Percentiles rank a stretch among this genome's conserved stretches.
Evolutionary conservation across 352 stramenopile species (phyloP).

Genomic region (Phytophthora quininea): DNA sequence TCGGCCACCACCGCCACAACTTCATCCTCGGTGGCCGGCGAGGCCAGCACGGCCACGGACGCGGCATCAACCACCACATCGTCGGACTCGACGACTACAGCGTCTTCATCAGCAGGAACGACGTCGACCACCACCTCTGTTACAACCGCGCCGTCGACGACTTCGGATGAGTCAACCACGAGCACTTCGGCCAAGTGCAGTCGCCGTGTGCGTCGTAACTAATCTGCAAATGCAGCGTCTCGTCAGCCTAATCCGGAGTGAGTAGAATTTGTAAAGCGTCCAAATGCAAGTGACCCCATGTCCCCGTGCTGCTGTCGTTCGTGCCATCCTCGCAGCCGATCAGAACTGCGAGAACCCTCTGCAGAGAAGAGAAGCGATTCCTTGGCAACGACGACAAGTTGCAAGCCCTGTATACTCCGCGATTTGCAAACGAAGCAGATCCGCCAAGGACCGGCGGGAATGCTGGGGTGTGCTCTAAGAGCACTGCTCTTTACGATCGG

Average conservation of each 20-base stretch:
- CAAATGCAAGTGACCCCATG: background rate
- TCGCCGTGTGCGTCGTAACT: conserved; percentile 20
- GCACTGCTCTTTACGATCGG: no score
- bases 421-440: no score
- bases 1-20: conserved; percentile 6
- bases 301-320: background rate
- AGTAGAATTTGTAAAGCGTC: conserved; percentile 1
- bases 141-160: background rate
- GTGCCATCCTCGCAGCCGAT: background rate
- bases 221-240: background rate
- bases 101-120: background rate
- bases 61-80: background rate
- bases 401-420: no score
- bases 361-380: background rate
- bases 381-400: no score
- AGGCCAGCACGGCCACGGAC: conserved; percentile 11
- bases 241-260: background rate
- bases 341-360: background rate
- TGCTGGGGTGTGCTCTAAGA: conserved; percentile 13
- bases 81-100: background rate
- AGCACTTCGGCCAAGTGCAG: conserved; percentile 11
- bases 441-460: background rate
- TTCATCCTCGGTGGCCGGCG: conserved; percentile 9
- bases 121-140: background rate
- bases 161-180: conserved; percentile 7